Evolutionary conservation across 1,139 yeast genomes (phyloP).

Genomic region (Casaregolazyma lundiana): DNA sequence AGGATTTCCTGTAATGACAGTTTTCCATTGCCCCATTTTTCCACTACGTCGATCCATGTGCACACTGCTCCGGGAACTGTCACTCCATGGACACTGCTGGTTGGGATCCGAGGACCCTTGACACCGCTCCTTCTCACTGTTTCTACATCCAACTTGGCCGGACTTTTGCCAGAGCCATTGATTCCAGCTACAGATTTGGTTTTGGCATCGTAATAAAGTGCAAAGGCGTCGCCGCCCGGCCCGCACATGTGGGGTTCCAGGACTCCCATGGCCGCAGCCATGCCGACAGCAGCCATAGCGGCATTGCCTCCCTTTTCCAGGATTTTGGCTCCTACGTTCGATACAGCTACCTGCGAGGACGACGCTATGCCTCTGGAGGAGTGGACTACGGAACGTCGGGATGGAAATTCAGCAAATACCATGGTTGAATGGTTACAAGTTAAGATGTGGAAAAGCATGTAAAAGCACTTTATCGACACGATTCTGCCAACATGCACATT

Average conservation of each 20-base stretch:
- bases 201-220: constrained; percentile 51
- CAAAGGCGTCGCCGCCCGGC: constrained; percentile 79
- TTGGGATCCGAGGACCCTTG: constrained; percentile 40
- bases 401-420: constrained; percentile 23
- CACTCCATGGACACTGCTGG: constrained; percentile 52
- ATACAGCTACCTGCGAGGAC: constrained; percentile 73
- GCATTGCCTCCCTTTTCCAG: constrained; percentile 74
- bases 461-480: no score
- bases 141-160: constrained; percentile 48
- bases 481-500: no score
- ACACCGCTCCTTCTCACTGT: constrained; percentile 43
- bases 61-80: constrained; percentile 78
- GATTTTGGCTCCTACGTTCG: constrained; percentile 66
- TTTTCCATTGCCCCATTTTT: constrained; percentile 69
- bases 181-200: constrained; percentile 56
- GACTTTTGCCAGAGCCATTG: constrained; percentile 76
- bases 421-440: constrained; percentile 1
- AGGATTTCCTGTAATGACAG: constrained; percentile 56
- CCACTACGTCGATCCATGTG: constrained; percentile 68
- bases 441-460: background rate
- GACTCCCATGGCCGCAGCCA: constrained; percentile 68
- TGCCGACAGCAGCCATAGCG: constrained; percentile 73
- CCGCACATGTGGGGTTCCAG: constrained; percentile 78
- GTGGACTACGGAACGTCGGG: constrained; percentile 74
- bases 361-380: constrained; percentile 72